Percentiles rank a stretch among this genome's conserved stretches.
These are phyloP conservation scores for Wickerhamomyces sp. DNA, from an alignment of 1,139 yeast species.

Conservation along the genomic window DNA sequence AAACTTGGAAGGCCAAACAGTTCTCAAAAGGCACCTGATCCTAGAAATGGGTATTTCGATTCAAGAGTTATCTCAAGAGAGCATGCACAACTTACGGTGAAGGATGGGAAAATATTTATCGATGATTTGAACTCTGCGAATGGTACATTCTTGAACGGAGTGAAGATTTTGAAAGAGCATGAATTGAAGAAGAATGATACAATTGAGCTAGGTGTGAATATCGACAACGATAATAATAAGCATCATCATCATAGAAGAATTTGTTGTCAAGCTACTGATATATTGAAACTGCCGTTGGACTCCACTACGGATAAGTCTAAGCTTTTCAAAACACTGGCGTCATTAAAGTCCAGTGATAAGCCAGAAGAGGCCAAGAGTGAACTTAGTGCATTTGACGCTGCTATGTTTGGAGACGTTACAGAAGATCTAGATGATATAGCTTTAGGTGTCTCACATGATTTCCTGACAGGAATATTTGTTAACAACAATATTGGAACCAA, in stretches of 20 bases:
- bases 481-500: conserved; percentile 58
- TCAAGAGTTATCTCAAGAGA: conserved; percentile 89
- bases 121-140: conserved; percentile 88
- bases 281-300: conserved; percentile 48
- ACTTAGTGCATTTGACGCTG: conserved; percentile 52
- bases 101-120: conserved; percentile 64
- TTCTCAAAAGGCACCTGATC: conserved; percentile 65
- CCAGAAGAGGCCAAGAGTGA: conserved; percentile 2
- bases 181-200: conserved; percentile 72
- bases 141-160: conserved; percentile 87
- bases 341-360: not conserved
- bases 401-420: conserved; percentile 76
- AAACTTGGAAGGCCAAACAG: conserved; percentile 86
- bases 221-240: conserved; percentile 60
- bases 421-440: conserved; percentile 54
- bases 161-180: conserved; percentile 56
- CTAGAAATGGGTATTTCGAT: conserved; percentile 89
- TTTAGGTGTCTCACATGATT: conserved; percentile 50
- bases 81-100: conserved; percentile 84
- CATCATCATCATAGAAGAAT: conserved; percentile 68
- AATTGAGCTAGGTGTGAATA: conserved; percentile 87
- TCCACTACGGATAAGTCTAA: conserved; percentile 17
- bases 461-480: conserved; percentile 58
- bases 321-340: conserved; percentile 8
- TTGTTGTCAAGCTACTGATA: conserved; percentile 72